Conservation (phyloP, 371 early-diverging fungal species). For the Syncephalastrum racemosum region DNA sequence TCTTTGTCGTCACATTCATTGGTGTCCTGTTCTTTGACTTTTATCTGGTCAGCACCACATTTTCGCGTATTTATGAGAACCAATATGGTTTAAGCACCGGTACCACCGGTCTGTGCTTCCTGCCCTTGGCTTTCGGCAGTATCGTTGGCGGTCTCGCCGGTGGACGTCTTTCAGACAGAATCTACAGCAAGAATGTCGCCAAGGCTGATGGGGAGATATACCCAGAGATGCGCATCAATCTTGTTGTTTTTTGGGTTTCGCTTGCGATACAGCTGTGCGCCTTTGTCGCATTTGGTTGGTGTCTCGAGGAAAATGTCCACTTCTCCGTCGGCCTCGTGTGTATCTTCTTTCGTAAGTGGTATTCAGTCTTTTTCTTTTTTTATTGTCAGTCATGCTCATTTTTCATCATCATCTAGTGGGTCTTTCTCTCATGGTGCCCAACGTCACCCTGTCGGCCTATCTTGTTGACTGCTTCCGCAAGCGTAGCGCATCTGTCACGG, state of each 20-base stretch:
- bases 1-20: constrained; percentile 26
- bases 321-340: constrained; percentile 35
- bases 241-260: constrained; percentile 15
- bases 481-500: constrained; percentile 41
- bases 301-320: constrained; percentile 33
- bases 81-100: background rate
- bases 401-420: constrained; percentile 18
- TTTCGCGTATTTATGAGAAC: constrained; percentile 23
- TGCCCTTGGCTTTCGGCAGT: constrained; percentile 2
- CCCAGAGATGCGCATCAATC: constrained; percentile 43
- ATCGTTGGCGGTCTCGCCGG: constrained; percentile 13
- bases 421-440: constrained; percentile 32
- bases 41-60: constrained; percentile 23
- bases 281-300: constrained; percentile 44
- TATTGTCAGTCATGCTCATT: background rate
- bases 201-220: constrained; percentile 16
- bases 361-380: background rate
- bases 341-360: constrained; percentile 32
- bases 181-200: constrained; percentile 17
- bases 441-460: constrained; percentile 36
- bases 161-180: constrained; percentile 34
- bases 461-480: constrained; percentile 42
- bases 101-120: background rate
- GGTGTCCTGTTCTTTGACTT: constrained; percentile 28
- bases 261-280: constrained; percentile 14